These are phyloP conservation scores for Starmera amethionina DNA, from an alignment of 805 yeast genomes.

Conservation along the genomic window DNA sequence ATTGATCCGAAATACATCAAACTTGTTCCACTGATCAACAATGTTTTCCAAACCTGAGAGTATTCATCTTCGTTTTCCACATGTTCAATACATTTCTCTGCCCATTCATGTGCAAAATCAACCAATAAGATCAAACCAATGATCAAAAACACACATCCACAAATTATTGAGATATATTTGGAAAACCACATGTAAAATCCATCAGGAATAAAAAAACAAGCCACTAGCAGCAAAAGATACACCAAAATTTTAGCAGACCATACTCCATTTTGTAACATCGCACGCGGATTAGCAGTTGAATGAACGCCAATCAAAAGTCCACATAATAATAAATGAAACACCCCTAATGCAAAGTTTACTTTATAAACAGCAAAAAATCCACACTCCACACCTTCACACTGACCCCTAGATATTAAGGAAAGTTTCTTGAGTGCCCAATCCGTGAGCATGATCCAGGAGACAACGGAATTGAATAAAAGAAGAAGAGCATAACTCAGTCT, in stretches of 20 bases:
- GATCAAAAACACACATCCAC: constrained; percentile 77
- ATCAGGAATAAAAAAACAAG: constrained; percentile 79
- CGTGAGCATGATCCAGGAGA: constrained; percentile 90
- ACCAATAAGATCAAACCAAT: constrained; percentile 86
- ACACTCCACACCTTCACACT: constrained; percentile 78
- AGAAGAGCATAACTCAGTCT: constrained; percentile 78
- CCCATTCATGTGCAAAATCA: constrained; percentile 98
- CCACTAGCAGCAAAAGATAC: constrained; percentile 45
- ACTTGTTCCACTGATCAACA: constrained; percentile 80
- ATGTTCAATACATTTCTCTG: constrained; percentile 86
- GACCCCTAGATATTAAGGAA: constrained; percentile 56
- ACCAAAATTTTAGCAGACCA: constrained; percentile 71
- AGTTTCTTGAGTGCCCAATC: constrained; percentile 70
- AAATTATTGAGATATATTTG: constrained; percentile 74
- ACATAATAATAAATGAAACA: constrained; percentile 67
- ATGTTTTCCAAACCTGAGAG: constrained; percentile 59
- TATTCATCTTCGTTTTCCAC: constrained; percentile 71
- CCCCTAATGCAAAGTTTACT: constrained; percentile 78
- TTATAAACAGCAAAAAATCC: constrained; percentile 95
- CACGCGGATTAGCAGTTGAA: constrained; percentile 68
- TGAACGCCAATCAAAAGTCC: constrained; percentile 59
- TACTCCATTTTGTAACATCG: constrained; percentile 81
- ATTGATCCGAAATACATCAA: constrained; percentile 72
- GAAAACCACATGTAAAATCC: constrained; percentile 84
- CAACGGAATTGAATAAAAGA: constrained; percentile 63